These are phyloP conservation scores for Sclerotinia spermophila DNA, from an alignment of 2,329 filamentous ascomycete genomes.

Conservation along the genomic window DNA sequence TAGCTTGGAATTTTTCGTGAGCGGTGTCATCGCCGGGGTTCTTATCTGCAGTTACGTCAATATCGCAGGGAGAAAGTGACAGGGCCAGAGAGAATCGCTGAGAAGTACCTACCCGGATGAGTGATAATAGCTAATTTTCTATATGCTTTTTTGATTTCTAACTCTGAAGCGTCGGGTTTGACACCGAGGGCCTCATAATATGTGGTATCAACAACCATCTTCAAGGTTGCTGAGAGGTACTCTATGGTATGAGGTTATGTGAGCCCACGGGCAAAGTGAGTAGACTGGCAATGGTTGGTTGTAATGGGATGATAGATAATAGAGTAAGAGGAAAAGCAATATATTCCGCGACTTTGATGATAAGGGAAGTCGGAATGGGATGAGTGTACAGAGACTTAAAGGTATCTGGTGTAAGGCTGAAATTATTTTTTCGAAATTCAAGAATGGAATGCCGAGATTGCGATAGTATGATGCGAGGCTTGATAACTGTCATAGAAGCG, in stretches of 20 bases:
- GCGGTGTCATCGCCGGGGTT: slow-evolving; percentile 95
- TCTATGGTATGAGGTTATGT: neutral
- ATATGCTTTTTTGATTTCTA: slow-evolving; percentile 97
- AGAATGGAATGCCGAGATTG: slow-evolving; percentile 8
- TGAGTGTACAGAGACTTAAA: neutral
- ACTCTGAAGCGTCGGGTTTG: slow-evolving; percentile 75
- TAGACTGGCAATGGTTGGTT: neutral
- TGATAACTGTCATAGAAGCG: neutral
- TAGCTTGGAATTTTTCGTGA: slow-evolving; percentile 89
- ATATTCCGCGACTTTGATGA: neutral
- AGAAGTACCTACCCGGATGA: slow-evolving; percentile 47
- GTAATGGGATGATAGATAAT: neutral
- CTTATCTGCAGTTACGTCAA: slow-evolving; percentile 63
- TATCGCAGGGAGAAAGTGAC: neutral
- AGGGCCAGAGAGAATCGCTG: neutral
- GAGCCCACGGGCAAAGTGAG: neutral
- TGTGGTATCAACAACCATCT: slow-evolving; percentile 37
- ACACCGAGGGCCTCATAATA: slow-evolving; percentile 72
- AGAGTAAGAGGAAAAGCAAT: neutral
- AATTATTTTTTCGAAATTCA: slow-evolving; percentile 9
- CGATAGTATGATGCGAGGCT: slow-evolving; percentile 20
- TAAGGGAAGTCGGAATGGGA: neutral
- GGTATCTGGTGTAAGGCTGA: slow-evolving; percentile 4
- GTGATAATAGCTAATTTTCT: slow-evolving; percentile 91
- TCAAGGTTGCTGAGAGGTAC: slow-evolving; percentile 1